Evolutionary conservation across 106 monocot genomes (phyloP), one percentile per base, ranked within the genome.

Genomic region (Allium sativum): DNA sequence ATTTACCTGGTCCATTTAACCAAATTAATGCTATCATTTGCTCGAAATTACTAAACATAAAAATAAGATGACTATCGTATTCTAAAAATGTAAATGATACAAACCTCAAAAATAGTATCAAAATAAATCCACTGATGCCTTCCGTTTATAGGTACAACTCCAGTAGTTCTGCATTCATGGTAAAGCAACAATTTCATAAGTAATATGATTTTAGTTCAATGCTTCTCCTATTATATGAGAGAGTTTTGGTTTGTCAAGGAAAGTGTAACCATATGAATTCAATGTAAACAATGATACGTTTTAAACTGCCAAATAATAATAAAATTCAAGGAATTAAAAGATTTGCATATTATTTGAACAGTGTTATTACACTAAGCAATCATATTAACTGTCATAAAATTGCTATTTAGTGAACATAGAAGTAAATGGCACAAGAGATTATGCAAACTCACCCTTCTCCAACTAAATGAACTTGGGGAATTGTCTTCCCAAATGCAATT

Each of bases 361-460:
- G 18, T 13, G n/a, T 9, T 3, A 19, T 18, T 18, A 12, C n/a
- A 5, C 31, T 31, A 31, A 31, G 31, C 2, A 31, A 2, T 31
- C 5, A 31, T 3, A 31, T 31, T 31, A 31, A 31, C 31, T 31
- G 31, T 5, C 21, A n/a, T 21, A 10, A 44, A 21, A 68, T 13
- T n/a, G 42, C 45, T 7, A 45, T 3, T 12, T 14, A 52, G 31
- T 4, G 15, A 12, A 57, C 18, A 11, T 21, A 53, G 1, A 42
- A 18, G 11, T n/a, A 22, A 45, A 45, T 47, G n/a, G 3, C 12
- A 2, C 13, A 56, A 4, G 7, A 60, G 22, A 51, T 3, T 8
- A 55, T 10, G 41, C 9, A 45, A 65, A 42, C 62, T 52, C 70
- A 79, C 79, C 79, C 79, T 70, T 79, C 74, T 55, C 79, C 79